Percentiles rank a stretch among this genome's conserved stretches.
Conservation (phyloP, 768 basidiomycete genomes). For the Naematelia encephala region DNA sequence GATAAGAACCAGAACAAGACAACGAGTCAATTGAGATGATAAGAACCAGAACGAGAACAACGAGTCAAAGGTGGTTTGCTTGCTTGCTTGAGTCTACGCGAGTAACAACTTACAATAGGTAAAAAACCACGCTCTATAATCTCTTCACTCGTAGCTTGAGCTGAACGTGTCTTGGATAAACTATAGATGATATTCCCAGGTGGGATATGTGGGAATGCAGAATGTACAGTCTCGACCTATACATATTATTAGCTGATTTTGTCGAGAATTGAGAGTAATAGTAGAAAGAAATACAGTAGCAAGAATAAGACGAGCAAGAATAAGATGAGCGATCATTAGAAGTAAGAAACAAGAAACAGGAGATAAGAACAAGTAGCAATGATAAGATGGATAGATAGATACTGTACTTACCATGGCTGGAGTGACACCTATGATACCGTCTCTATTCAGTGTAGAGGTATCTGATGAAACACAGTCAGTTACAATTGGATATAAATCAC, state of each 20-base stretch:
- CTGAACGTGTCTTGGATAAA: constrained; percentile 41
- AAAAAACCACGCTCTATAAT: constrained; percentile 45
- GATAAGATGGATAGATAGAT: background rate
- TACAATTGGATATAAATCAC: too few relatives aligned
- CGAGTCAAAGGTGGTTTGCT: too few relatives aligned
- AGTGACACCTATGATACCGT: constrained; percentile 33
- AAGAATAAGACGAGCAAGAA: too few relatives aligned
- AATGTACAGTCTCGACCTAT: constrained; percentile 44
- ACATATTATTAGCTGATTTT: background rate
- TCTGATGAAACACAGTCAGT: too few relatives aligned
- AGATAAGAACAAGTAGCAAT: too few relatives aligned
- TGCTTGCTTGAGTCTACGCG: too few relatives aligned
- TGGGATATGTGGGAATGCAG: constrained; percentile 45
- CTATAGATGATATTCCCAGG: constrained; percentile 39
- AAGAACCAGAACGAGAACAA: too few relatives aligned
- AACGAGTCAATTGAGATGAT: background rate
- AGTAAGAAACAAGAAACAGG: too few relatives aligned
- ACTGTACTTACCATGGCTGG: constrained; percentile 26
- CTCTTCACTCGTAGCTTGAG: constrained; percentile 44
- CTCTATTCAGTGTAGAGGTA: background rate
- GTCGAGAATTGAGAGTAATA: background rate
- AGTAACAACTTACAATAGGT: constrained; percentile 37
- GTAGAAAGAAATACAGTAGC: too few relatives aligned
- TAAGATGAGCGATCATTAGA: too few relatives aligned
- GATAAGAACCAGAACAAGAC: too few relatives aligned